Base-by-base conservation (phyloP, 371 early-diverging fungal genomes). In the Rhizopus stolonifer region DNA sequence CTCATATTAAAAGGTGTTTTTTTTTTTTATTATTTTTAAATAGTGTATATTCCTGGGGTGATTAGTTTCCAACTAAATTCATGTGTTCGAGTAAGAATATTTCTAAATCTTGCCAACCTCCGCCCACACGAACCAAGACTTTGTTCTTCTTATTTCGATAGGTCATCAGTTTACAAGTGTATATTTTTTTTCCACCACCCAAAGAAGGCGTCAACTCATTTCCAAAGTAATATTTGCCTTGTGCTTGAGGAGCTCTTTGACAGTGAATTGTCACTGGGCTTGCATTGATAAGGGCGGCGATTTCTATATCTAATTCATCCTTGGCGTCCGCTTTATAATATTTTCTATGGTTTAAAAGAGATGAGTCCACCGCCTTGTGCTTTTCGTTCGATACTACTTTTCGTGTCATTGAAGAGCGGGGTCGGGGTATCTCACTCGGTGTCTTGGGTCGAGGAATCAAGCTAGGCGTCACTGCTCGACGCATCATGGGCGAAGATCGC, bases 31-130 rank as follows among this genome's bases (percentile, higher is more conserved):
- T 29, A 29, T 29, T 29, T 7, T 29, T 29, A 29, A 29, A 29
- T 46, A 59, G 52, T 32, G 58, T 56, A 17, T 60, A 62, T n/a
- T 56, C 47, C 33, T 75, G 71, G 5, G 48, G 10, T 29, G 7
- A 29, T 42, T 42, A 26, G 18, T 65, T 67, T 25, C 65, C 65
- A 39, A 70, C 70, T 17, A 77, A 60, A 43, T 65, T 65, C 52
- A 67, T 72, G 42, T 81, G 80, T 39, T 83, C 81, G 14, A 85
- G 52, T 42, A 85, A 69, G 48, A 83, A 85, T 40, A 80, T 70
- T 31, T 85, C 83, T 53, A 85, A 56, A 58, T 82, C 83, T 49
- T 82, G 80, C 83, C 83, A 85, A 8, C 85, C 84, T 23, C 83
- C 83, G 24, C 85, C 84, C 0, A 83, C 83, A 25, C 83, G 75